phyloP scores from a whole-genome alignment of 2,329 filamentous ascomycete genomes.

The Botryotinia calthae region DNA sequence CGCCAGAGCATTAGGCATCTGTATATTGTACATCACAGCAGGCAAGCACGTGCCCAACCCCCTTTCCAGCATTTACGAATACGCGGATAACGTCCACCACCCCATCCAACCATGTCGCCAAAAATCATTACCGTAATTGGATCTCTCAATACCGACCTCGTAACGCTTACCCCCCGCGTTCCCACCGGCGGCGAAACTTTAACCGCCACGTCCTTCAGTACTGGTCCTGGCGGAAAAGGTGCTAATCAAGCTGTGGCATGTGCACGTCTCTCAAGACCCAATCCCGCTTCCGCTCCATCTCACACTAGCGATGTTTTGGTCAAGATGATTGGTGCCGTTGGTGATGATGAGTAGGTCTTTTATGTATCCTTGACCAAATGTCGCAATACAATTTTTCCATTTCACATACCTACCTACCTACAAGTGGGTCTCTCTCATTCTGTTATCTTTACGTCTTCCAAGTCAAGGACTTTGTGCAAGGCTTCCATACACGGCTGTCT shows the following conservation, averaged over 20 bases:
- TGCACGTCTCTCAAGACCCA: constrained; percentile 70
- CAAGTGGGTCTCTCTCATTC: neutral
- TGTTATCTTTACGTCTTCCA: neutral
- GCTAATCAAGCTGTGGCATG: constrained; percentile 93
- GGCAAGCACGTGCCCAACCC: constrained; percentile 17
- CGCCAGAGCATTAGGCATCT: constrained; percentile 15
- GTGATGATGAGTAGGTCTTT: constrained; percentile 37
- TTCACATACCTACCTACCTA: neutral
- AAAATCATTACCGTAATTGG: constrained; percentile 74
- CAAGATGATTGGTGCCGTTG: constrained; percentile 73
- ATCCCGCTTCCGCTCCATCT: constrained; percentile 32
- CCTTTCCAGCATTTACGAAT: constrained; percentile 5
- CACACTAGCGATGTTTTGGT: constrained; percentile 45
- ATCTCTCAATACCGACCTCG: constrained; percentile 92
- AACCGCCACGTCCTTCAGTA: constrained; percentile 72
- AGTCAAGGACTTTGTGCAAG: neutral
- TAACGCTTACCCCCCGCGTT: constrained; percentile 81
- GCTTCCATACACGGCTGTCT: too few relatives aligned
- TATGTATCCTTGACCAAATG: neutral
- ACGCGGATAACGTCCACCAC: constrained; percentile 4
- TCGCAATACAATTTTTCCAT: neutral
- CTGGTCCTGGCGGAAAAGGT: constrained; percentile 87
- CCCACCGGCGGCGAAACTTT: constrained; percentile 85
- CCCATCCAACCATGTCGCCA: constrained; percentile 25
- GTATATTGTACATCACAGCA: neutral